Percentiles rank a stretch among this genome's conserved stretches.
Evolutionary conservation across 2,329 filamentous ascomycete genomes (phyloP).

Genomic region (Diaporthe caulivora): DNA sequence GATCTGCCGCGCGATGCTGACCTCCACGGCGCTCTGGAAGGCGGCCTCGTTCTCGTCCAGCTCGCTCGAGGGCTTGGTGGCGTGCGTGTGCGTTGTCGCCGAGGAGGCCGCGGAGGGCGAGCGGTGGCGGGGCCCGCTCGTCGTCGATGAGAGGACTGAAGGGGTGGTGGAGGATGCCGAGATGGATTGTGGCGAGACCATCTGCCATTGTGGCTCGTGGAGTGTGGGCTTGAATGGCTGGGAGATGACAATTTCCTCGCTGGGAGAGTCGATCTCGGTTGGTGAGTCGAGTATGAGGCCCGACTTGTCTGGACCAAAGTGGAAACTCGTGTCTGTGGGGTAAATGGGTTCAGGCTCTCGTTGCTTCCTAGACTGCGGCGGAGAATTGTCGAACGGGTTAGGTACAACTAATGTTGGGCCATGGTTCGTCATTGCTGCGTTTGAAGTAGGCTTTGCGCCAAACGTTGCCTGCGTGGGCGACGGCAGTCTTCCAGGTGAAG

Average conservation of each 20-base stretch:
- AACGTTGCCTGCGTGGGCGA: slow-evolving; percentile 57
- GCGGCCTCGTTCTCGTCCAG: slow-evolving; percentile 56
- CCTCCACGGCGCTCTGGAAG: slow-evolving; percentile 69
- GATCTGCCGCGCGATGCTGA: slow-evolving; percentile 77
- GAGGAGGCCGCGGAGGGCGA: slow-evolving; percentile 41
- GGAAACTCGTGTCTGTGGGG: slow-evolving; percentile 40
- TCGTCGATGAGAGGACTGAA: slow-evolving; percentile 50
- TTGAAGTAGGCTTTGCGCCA: slow-evolving; percentile 39
- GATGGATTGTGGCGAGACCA: slow-evolving; percentile 56
- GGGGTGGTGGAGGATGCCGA: slow-evolving; percentile 48
- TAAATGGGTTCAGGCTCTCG: slow-evolving; percentile 35
- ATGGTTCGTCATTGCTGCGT: slow-evolving; percentile 16
- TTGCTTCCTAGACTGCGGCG: slow-evolving; percentile 9
- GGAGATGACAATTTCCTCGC: slow-evolving; percentile 45
- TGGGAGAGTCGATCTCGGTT: slow-evolving; percentile 43
- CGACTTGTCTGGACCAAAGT: slow-evolving; percentile 52
- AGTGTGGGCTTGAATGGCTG: slow-evolving; percentile 52
- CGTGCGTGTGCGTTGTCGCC: slow-evolving; percentile 46
- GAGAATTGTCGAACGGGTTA: slow-evolving; percentile 35
- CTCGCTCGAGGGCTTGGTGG: slow-evolving; percentile 50
- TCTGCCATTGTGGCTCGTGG: slow-evolving; percentile 61
- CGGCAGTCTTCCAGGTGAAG: slow-evolving; percentile 62
- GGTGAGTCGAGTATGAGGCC: slow-evolving; percentile 58
- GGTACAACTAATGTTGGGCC: slow-evolving; percentile 34
- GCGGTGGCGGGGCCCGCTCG: slow-evolving; percentile 40